Base-by-base conservation (phyloP, 495 filamentous ascomycete genomes). In the Lasiosphaeria miniovina region DNA sequence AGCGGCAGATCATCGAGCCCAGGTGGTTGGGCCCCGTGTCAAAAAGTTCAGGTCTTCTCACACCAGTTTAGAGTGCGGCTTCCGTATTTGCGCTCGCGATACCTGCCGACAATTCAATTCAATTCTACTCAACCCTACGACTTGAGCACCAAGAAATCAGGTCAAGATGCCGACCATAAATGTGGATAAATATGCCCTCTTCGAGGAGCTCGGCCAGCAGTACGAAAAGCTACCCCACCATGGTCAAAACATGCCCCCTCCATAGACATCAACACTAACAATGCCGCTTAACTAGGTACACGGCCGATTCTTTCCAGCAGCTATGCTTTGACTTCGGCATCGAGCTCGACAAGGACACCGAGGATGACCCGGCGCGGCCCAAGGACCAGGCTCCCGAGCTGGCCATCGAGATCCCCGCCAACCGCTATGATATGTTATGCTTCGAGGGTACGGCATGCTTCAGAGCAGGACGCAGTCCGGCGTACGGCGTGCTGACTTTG, bases 251-350 rank as follows among this genome's bases (percentile, higher is more conserved):
- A 24, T 24, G 24, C 24, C 24, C 2, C 24, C 24, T 24, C 24
- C 24, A 24, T 24, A 24, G 59, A 56, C 34, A 14, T 34, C 15
- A 58, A 35, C 4, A 11, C 48, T 63, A 54, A 52, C n/a, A n/a
- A 14, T 45, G 55, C 49, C 41, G 4, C 40, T 6, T 43, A 1
- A 24, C 4, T 62, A 93, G 89, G 34, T 96, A 91, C 72, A 96
- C 93, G 49, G 90, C 88, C 65, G 85, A 96, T 62, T 90, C 93
- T 70, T 98, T 99, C 71, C 93, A 98, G 69, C 88, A 96, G 69
- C 79, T 99, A 64, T 99, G 94, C 72, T 98, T 99, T 82, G 94
- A 99, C 65, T 99, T 96, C 72, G 94, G 92, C 57, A 96, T 98
- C 68, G 94, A 98, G 72, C 85, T 98, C 62, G 94, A 98, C 76